These are phyloP conservation scores for Sporothrix pallida DNA, from an alignment of 2,329 filamentous ascomycete genomes.

Conservation along the genomic window DNA sequence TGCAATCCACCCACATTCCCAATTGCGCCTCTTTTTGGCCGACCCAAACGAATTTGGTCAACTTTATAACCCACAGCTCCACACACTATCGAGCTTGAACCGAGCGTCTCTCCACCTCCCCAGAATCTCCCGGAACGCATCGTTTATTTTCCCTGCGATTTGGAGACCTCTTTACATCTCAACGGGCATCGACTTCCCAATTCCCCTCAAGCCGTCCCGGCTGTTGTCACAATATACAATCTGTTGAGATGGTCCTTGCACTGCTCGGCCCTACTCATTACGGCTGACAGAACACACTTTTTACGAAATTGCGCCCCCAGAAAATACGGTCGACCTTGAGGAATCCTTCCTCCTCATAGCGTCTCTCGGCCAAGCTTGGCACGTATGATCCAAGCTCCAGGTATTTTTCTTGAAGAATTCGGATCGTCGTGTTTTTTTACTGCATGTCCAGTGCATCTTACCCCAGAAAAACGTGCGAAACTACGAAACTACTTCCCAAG, in stretches of 20 bases:
- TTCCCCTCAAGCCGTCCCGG: conserved; percentile 9
- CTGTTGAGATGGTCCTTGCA: not conserved
- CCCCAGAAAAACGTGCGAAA: conserved; percentile 13
- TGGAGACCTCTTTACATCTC: not conserved
- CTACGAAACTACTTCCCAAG: conserved; percentile 21
- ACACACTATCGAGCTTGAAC: not conserved
- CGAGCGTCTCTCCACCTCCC: not conserved
- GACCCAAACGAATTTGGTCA: not conserved
- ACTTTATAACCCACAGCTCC: not conserved
- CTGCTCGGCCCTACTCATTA: not conserved
- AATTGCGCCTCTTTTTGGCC: not conserved
- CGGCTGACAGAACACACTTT: conserved; percentile 7
- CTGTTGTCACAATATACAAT: conserved; percentile 16
- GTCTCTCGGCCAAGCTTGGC: conserved; percentile 7
- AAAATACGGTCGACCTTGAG: not conserved
- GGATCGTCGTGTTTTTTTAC: not conserved
- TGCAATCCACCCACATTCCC: not conserved
- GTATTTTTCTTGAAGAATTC: not conserved
- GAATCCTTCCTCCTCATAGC: conserved; percentile 1
- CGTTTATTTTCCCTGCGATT: conserved; percentile 22
- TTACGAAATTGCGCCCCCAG: conserved; percentile 4
- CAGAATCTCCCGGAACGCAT: not conserved
- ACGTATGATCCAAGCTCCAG: not conserved
- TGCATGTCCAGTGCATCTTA: not conserved
- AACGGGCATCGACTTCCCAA: not conserved